Base-by-base conservation (phyloP, 2,329 filamentous ascomycete genomes). In the Pleurostoma richardsiae region DNA sequence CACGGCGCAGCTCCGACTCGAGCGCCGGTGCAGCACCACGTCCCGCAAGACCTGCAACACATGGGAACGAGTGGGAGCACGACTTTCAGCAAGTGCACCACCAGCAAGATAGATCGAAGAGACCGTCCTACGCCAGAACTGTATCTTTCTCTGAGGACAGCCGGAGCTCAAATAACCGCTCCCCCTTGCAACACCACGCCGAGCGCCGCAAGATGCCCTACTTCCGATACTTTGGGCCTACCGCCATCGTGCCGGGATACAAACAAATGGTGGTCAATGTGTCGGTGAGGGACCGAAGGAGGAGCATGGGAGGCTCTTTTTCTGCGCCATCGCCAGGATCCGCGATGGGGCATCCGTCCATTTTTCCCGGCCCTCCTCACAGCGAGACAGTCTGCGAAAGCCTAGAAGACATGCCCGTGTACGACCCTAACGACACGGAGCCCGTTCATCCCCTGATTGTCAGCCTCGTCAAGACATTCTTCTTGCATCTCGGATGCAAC, bases 161-260 rank as follows among this genome's bases (percentile, higher is more conserved):
- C 19, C 63, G 62, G 29, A 71, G 67, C 50, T 62, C 65, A 1
- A 61, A 60, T 46, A 64, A 64, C 46, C 66, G 64, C 29, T 78
- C 75, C 27, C 73, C 74, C 1, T 57, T 68, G 8, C 65, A 74
- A 43, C 69, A 78, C 51, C 71, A 78, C 55, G 64, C 70, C 30
- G 73, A 78, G 61, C 72, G 79, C 50, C 72, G 86, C 58, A 79
- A 85, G 45, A 88, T 95, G 52, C 90, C 90, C 0, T 96, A 94
- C 62, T 95, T 95, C 58, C 77, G 90, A 50, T 95, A 94, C 65
- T 94, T 95, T 61, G 90, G 90, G 0, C 88, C 89, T 0, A 95
- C 90, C 1, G 90, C 90, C 52, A 95, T 95, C 59, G 88, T 94
- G 44, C 90, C 90, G 2, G 90, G 90, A 27, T 95, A 90, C 69